Base-by-base conservation (phyloP, 1,284 basidiomycete species). In the Mycosarcoma mackinlayi region DNA sequence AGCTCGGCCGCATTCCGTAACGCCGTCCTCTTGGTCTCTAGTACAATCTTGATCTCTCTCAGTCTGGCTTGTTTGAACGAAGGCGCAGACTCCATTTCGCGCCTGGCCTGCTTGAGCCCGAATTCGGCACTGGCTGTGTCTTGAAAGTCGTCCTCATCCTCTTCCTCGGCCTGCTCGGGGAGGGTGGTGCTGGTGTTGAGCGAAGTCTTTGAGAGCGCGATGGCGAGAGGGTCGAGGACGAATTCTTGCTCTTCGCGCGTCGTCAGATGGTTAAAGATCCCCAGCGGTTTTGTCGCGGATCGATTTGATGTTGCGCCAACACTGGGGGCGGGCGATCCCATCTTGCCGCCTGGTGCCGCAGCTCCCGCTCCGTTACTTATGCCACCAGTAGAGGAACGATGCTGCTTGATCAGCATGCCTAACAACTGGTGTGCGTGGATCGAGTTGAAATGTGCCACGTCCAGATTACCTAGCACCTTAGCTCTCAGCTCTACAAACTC, bases 381-480 rank as follows among this genome's bases (percentile, higher is more conserved):
- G 27, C 7, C 4, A 23, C 13, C 7, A 4, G 8, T 37, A 5
- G 40, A n/a, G 8, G 51, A 55, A 14, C 57, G 60, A 48, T 60
- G 52, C 44, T 64, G 56, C 19, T 74, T 68, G 34, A 76, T 59
- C 11, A 76, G 54, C 74, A 78, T 76, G 0, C 74, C 74, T 5
- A 78, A 44, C 27, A 78, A 24, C 41, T 75, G 73, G 23, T 78
- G 74, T 19, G 74, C 76, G 31, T 75, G 76, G 54, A 75, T 75
- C 18, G 71, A 62, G 45, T 73, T 76, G 45, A 75, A 75, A 8
- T 75, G 72, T 1, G 75, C 76, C 10, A 65, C 39, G 10, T 76
- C 76, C 16, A 79, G 57, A 8, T 60, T 72, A 13, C 45, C 61
- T 8, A 79, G 41, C 30, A 79, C 65, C 7, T 56, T 37, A 30